phyloP scores from a whole-genome alignment of 768 basidiomycete species.

The Phlebiopsis gigantea region DNA sequence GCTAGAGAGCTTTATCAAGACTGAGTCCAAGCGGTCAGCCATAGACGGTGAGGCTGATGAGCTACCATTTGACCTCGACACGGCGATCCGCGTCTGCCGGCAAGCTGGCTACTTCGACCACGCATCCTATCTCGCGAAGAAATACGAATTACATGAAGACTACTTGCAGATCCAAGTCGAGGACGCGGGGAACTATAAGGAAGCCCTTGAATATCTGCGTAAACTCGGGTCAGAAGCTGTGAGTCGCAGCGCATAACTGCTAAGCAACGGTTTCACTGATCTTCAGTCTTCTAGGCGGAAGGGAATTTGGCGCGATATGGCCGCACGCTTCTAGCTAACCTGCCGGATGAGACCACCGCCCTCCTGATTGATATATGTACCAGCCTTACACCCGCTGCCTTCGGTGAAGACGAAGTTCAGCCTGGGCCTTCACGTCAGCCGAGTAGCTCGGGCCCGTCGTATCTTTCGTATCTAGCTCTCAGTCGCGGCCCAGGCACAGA shows the following conservation, averaged over 20 bases:
- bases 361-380: constrained; percentile 92
- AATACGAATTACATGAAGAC: constrained; percentile 89
- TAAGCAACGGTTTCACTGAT: background rate
- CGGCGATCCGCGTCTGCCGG: constrained; percentile 92
- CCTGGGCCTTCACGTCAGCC: constrained; percentile 25
- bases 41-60: constrained; percentile 48
- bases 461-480: constrained; percentile 76
- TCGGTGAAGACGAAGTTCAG: constrained; percentile 33
- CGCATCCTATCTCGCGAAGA: constrained; percentile 87
- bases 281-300: constrained; percentile 57
- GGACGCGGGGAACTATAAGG: constrained; percentile 76
- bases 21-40: constrained; percentile 54
- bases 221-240: constrained; percentile 76
- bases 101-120: constrained; percentile 97
- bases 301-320: constrained; percentile 86
- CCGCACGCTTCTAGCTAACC: constrained; percentile 71
- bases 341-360: constrained; percentile 86
- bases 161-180: constrained; percentile 93
- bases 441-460: constrained; percentile 45
- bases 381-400: constrained; percentile 41
- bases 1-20: constrained; percentile 88
- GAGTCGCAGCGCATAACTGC: constrained; percentile 27
- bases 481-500: constrained; percentile 39
- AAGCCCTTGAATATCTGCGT: constrained; percentile 78
- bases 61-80: constrained; percentile 94